phyloP scores from a whole-genome alignment of 2,329 filamentous ascomycete species.

The Pseudogymnoascus pannorum region DNA sequence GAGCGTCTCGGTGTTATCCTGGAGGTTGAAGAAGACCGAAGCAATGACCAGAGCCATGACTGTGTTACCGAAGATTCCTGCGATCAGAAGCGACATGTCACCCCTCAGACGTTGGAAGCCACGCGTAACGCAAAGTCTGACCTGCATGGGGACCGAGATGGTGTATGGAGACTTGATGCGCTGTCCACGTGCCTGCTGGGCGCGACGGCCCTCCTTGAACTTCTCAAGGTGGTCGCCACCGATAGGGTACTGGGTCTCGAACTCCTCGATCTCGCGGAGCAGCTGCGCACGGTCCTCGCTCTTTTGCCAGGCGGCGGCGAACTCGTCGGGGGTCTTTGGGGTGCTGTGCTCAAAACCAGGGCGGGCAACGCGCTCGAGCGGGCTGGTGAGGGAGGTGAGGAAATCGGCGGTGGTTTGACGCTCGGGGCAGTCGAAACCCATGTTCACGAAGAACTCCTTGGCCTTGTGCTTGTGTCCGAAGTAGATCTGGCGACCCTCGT shows the following conservation, averaged over 20 bases:
- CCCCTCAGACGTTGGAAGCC: conserved; percentile 70
- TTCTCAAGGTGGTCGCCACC: conserved; percentile 29
- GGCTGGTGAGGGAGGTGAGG: conserved; percentile 64
- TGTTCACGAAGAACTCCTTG: conserved; percentile 59
- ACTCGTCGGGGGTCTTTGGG: conserved; percentile 47
- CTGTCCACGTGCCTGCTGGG: conserved; percentile 29
- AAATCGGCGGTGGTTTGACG: conserved; percentile 55
- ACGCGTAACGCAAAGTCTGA: conserved; percentile 72
- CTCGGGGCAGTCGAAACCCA: conserved; percentile 66
- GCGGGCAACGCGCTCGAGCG: conserved; percentile 48
- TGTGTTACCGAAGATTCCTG: conserved; percentile 30
- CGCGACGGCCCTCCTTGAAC: conserved; percentile 34
- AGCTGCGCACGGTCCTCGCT: conserved; percentile 38
- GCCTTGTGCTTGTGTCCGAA: conserved; percentile 59
- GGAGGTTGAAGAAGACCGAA: conserved; percentile 58
- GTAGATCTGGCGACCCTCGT: conserved; percentile 64
- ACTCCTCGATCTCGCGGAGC: conserved; percentile 43
- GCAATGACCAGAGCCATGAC: conserved; percentile 55
- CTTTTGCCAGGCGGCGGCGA: conserved; percentile 43
- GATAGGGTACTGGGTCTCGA: conserved; percentile 36
- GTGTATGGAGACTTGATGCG: conserved; percentile 74
- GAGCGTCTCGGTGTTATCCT: conserved; percentile 47
- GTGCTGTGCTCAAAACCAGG: conserved; percentile 50
- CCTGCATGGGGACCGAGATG: conserved; percentile 67
- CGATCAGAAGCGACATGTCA: conserved; percentile 62